These are phyloP conservation scores for Scytalidium lignicola DNA, from an alignment of 2,329 filamentous ascomycete genomes.

Conservation along the genomic window DNA sequence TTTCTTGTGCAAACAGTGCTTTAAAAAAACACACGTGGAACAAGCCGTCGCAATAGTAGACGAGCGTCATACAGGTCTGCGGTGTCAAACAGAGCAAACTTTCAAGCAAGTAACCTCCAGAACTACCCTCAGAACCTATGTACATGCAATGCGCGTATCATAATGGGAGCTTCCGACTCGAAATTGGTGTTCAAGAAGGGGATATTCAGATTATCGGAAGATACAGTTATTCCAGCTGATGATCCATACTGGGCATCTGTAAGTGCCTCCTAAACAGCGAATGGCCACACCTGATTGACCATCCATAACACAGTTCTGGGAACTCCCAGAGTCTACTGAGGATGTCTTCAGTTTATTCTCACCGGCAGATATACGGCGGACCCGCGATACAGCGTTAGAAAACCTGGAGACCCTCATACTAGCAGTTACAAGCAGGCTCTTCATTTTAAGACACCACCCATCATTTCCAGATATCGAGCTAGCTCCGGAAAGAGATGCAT, in stretches of 20 bases:
- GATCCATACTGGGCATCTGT: conserved; percentile 93
- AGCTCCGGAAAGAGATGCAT: conserved; percentile 76
- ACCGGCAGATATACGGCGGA: conserved; percentile 79
- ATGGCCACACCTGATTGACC: conserved; percentile 8
- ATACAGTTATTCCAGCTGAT: conserved; percentile 78
- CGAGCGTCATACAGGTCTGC: background rate
- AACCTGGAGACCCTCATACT: conserved; percentile 88
- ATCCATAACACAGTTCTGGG: conserved; percentile 71
- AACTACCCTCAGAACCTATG: background rate
- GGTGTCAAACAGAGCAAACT: background rate
- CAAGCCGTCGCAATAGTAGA: background rate
- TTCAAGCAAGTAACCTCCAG: background rate
- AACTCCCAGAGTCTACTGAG: conserved; percentile 89
- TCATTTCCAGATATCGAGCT: conserved; percentile 85
- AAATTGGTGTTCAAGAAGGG: conserved; percentile 98
- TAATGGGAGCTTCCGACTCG: conserved; percentile 96
- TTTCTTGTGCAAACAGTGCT: background rate
- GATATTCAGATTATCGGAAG: conserved; percentile 94
- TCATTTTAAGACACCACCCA: conserved; percentile 77
- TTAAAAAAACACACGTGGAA: background rate
- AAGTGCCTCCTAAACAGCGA: conserved; percentile 31
- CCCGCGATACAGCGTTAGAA: conserved; percentile 75
- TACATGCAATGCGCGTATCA: conserved; percentile 20
- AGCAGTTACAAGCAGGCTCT: conserved; percentile 76
- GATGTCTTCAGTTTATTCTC: conserved; percentile 97